Conservation (phyloP, 2,329 filamentous ascomycete species). For the Cercospora sp. region DNA sequence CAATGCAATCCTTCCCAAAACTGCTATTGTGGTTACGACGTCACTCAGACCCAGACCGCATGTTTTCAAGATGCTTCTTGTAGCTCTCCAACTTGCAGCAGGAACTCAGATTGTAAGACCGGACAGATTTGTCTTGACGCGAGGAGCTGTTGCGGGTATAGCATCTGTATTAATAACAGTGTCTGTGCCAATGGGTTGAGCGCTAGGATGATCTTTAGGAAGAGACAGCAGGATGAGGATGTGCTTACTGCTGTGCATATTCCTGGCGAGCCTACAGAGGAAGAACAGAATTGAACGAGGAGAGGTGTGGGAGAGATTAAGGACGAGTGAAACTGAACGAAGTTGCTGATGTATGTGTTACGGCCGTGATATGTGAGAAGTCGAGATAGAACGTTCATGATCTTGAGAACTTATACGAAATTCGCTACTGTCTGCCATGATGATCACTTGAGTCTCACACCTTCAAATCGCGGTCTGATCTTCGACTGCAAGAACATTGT, state of each 20-base stretch:
- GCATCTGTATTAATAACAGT: slow-evolving; percentile 12
- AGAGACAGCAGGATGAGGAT: slow-evolving; percentile 8
- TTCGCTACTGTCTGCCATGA: not conserved
- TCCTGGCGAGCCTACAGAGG: not conserved
- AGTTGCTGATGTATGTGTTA: not conserved
- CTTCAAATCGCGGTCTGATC: no score
- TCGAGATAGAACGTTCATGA: not conserved
- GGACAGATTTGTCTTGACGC: slow-evolving; percentile 10
- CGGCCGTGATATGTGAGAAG: not conserved
- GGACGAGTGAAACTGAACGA: not conserved
- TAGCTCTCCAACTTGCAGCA: slow-evolving; percentile 1
- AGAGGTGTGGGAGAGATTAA: not conserved
- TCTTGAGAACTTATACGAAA: not conserved
- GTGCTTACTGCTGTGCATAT: slow-evolving; percentile 13
- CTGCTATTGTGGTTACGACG: slow-evolving; percentile 13
- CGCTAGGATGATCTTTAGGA: slow-evolving; percentile 16
- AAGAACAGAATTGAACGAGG: not conserved
- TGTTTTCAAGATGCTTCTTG: slow-evolving; percentile 9
- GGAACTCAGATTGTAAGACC: slow-evolving; percentile 5
- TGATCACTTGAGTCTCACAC: not conserved
- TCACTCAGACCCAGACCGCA: not conserved
- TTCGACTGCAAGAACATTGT: no score
- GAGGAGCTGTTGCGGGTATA: slow-evolving; percentile 14
- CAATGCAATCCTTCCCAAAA: slow-evolving; percentile 9
- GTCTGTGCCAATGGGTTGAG: slow-evolving; percentile 15